Percentiles rank a stretch among this genome's conserved stretches.
Evolutionary conservation across 768 basidiomycete species (phyloP).

Genomic region (Dentipellis sp.): DNA sequence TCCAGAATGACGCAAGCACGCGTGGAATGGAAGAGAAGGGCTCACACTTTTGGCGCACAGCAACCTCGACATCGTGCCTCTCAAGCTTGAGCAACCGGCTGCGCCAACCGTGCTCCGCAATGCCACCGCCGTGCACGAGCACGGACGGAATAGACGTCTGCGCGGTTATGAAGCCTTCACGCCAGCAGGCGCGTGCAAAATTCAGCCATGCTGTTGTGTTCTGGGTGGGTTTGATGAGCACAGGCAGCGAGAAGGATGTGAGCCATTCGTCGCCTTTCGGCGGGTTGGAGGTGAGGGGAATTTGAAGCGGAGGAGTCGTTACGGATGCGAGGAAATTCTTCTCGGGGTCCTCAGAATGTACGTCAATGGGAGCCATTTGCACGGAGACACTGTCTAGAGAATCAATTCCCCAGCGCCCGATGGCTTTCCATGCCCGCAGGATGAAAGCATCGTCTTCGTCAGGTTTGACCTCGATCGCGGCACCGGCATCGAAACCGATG

Average conservation of each 20-base stretch:
- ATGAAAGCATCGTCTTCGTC: slow-evolving; percentile 35
- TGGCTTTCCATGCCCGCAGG: slow-evolving; percentile 46
- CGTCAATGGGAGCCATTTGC: slow-evolving; percentile 30
- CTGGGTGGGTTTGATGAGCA: slow-evolving; percentile 6
- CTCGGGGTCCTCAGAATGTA: slow-evolving; percentile 22
- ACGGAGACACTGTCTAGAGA: slow-evolving; percentile 48
- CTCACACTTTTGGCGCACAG: slow-evolving; percentile 47
- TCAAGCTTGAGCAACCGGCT: neutral
- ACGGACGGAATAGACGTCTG: slow-evolving; percentile 1
- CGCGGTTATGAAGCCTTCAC: neutral
- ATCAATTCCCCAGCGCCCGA: slow-evolving; percentile 62
- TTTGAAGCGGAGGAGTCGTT: slow-evolving; percentile 37
- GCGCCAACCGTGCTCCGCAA: slow-evolving; percentile 3
- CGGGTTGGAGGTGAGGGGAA: slow-evolving; percentile 27
- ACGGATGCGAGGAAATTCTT: slow-evolving; percentile 35
- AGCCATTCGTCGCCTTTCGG: slow-evolving; percentile 8
- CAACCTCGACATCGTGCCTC: neutral
- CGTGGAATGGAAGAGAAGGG: slow-evolving; percentile 7
- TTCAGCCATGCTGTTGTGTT: slow-evolving; percentile 8
- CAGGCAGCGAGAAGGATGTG: slow-evolving; percentile 6
- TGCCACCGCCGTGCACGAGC: slow-evolving; percentile 1
- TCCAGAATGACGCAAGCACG: slow-evolving; percentile 4
- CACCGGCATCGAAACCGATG: slow-evolving; percentile 62
- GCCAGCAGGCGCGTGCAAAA: slow-evolving; percentile 11
- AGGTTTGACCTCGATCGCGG: slow-evolving; percentile 45